Evolutionary conservation across 495 filamentous ascomycete species (phyloP).

Genomic region (Aspergillus sclerotioniger): DNA sequence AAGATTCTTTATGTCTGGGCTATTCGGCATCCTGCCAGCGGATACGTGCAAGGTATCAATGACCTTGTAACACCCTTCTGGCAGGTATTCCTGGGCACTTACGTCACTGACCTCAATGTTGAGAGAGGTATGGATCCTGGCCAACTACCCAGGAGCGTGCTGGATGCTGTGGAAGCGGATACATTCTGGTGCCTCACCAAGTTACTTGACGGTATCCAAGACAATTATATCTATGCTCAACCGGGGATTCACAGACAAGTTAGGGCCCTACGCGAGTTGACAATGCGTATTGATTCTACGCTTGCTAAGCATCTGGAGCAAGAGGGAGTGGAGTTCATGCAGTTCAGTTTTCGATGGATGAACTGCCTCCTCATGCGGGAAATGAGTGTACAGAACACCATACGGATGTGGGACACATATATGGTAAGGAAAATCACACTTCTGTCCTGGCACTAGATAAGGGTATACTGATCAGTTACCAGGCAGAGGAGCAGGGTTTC

Average conservation of each 20-base stretch:
- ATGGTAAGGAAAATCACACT: constrained; percentile 58
- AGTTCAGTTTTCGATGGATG: constrained; percentile 99
- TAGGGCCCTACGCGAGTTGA: constrained; percentile 79
- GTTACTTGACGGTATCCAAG: constrained; percentile 93
- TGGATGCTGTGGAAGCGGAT: constrained; percentile 97
- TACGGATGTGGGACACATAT: constrained; percentile 99
- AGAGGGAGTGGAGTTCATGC: constrained; percentile 95
- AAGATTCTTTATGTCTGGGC: constrained; percentile 97
- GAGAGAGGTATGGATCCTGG: constrained; percentile 95
- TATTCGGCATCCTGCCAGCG: constrained; percentile 92
- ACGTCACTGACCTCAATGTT: constrained; percentile 90
- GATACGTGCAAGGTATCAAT: constrained; percentile 98
- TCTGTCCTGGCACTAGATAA: background rate
- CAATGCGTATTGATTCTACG: constrained; percentile 78
- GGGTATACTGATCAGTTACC: constrained; percentile 20
- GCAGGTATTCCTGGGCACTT: constrained; percentile 91
- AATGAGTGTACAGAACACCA: constrained; percentile 91
- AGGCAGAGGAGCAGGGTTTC: constrained; percentile 98
- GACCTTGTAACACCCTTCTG: constrained; percentile 97
- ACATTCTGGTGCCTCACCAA: constrained; percentile 98
- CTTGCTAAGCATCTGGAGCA: constrained; percentile 85
- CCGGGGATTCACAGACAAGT: constrained; percentile 96
- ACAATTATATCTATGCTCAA: constrained; percentile 97
- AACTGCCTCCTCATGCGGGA: constrained; percentile 98
- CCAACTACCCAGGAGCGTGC: constrained; percentile 81